Evolutionary conservation across 208 protist species (phyloP), one percentile per base, ranked within the genome.

Genomic region (Kentomonas sorsogonicus): DNA sequence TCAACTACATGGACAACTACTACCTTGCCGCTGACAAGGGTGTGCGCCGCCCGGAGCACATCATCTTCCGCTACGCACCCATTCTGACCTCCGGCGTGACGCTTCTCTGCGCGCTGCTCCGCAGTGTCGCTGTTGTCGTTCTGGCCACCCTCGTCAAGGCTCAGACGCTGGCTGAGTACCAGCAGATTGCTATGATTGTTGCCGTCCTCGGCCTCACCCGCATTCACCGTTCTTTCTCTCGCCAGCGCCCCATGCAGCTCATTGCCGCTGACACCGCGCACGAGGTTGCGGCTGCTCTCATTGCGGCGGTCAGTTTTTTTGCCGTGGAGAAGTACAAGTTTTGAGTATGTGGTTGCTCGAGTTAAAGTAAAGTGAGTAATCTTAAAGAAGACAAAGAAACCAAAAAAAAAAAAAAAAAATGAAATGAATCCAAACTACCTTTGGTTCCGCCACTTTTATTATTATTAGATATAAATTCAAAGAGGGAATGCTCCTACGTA

Each of bases 1-100:
- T 94, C 27, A 69, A 78, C 43, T 69, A 77, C 40, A 64, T 91
- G 23, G 71, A 77, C 55, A 53, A 60, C 11, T 94, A 94, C 72
- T 89, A 88, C 56, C 54, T 79, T 36, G 88, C 88, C 7, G 88
- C 88, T 15, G 88, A 94, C 53, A 94, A 94, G 69, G 88, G 88
- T 45, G 88, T 94, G 26, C 75, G 84, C 33, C 71, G 75, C 38
- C 61, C 79, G 25, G 84, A 92, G 68, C 82, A 92, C 66, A 79
- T 74, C 29, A 61, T 91, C 18, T 67, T 83, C 44, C 77, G 75
- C 39, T 94, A 92, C 63, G 69, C 79, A 9, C 41, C 51, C 18
- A 6, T 63, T 18, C 34, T 83, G 0, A 65, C 77, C 57, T 62
- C 59, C 13, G 41, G 68, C 15, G 40, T 60, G 9, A 86, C 70